These are phyloP conservation scores for Curvularia verruculosa DNA, from an alignment of 2,329 filamentous ascomycete genomes.

Conservation along the genomic window DNA sequence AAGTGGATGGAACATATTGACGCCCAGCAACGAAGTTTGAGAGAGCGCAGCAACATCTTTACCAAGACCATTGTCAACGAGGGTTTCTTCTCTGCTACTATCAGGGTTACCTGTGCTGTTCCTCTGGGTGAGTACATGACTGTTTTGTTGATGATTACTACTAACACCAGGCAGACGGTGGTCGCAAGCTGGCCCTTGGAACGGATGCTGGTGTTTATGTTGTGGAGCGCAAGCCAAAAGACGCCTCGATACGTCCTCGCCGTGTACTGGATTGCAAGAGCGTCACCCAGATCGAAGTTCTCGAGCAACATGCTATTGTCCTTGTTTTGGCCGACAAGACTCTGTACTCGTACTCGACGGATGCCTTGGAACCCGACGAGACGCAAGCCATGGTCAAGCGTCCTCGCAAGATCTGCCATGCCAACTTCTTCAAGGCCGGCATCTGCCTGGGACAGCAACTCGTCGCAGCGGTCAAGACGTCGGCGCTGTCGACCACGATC, in stretches of 20 bases:
- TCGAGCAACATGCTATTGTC: constrained; percentile 92
- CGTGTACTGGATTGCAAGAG: constrained; percentile 83
- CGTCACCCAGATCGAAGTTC: constrained; percentile 93
- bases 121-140: constrained; percentile 72
- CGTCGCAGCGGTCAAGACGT: constrained; percentile 95
- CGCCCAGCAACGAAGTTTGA: constrained; percentile 82
- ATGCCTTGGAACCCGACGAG: constrained; percentile 84
- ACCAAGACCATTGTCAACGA: constrained; percentile 74
- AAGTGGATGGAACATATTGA: constrained; percentile 99
- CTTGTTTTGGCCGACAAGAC: constrained; percentile 93
- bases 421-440: constrained; percentile 97
- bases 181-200: constrained; percentile 90
- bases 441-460: constrained; percentile 93
- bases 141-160: not conserved
- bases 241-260: constrained; percentile 72
- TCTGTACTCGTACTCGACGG: constrained; percentile 84
- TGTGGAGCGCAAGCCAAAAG: constrained; percentile 87
- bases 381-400: constrained; percentile 75
- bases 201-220: constrained; percentile 94
- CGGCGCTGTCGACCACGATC: constrained; percentile 90
- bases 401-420: constrained; percentile 95
- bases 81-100: constrained; percentile 86
- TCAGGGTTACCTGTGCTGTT: constrained; percentile 92
- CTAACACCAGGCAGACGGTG: constrained; percentile 70
- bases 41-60: constrained; percentile 75